Evolutionary conservation across 2,329 filamentous ascomycete genomes (phyloP).

Genomic region (Aspergillus sp.): DNA sequence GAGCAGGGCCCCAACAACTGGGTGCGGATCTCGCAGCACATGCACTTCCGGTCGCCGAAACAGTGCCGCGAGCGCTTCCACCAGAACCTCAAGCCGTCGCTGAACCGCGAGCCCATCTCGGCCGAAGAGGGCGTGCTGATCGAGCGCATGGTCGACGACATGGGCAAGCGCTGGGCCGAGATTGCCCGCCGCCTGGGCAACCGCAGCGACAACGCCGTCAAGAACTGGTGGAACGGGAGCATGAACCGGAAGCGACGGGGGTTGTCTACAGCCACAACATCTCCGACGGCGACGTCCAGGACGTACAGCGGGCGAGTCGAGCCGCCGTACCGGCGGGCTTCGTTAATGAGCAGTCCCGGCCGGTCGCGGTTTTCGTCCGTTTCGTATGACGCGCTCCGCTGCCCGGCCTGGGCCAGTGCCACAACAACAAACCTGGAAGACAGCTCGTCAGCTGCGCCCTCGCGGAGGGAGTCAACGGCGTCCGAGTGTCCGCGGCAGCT

Average conservation of each 20-base stretch:
- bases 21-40: conserved; percentile 71
- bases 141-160: conserved; percentile 63
- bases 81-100: conserved; percentile 73
- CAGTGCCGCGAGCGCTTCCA: conserved; percentile 92
- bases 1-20: conserved; percentile 73
- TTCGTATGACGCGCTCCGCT: conserved; percentile 12
- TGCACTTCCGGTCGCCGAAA: conserved; percentile 75
- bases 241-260: conserved; percentile 66
- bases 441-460: conserved; percentile 10
- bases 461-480: neutral
- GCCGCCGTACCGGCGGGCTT: conserved; percentile 28
- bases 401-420: conserved; percentile 14
- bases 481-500: conserved; percentile 20
- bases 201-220: conserved; percentile 88
- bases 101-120: conserved; percentile 66
- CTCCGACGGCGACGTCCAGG: conserved; percentile 19
- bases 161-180: conserved; percentile 87
- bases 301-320: conserved; percentile 30
- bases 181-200: conserved; percentile 74
- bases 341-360: conserved; percentile 17
- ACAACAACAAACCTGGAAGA: conserved; percentile 13
- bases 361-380: conserved; percentile 21
- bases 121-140: conserved; percentile 63
- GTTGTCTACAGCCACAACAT: conserved; percentile 27
- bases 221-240: conserved; percentile 97